Evolutionary conservation across 1,284 basidiomycete genomes (phyloP).

Genomic region (Marasmius tenuissimus): DNA sequence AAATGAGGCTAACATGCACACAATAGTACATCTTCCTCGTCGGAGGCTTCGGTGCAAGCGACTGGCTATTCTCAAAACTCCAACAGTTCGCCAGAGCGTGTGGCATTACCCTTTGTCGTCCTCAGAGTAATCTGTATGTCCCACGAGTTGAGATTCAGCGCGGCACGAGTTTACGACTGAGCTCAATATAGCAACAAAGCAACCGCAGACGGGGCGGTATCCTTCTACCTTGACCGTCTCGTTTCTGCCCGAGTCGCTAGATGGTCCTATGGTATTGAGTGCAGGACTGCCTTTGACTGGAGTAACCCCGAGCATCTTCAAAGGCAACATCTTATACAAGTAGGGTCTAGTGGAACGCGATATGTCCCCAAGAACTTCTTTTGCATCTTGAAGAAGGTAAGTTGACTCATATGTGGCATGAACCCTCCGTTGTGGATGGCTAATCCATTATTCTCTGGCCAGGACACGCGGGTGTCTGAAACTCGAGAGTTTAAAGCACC

Average conservation of each 20-base stretch:
- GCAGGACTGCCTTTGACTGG: constrained; percentile 26
- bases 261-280: constrained; percentile 41
- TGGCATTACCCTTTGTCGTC: constrained; percentile 32
- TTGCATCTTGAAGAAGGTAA: constrained; percentile 29
- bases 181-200: constrained; percentile 47
- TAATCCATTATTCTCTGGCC: background rate
- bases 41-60: constrained; percentile 53
- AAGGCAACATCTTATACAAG: constrained; percentile 21
- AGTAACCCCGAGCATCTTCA: constrained; percentile 33
- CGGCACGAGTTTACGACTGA: background rate
- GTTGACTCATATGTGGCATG: background rate
- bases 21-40: constrained; percentile 35
- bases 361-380: constrained; percentile 27
- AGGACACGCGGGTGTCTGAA: constrained; percentile 32
- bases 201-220: constrained; percentile 55
- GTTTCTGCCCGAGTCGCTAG: constrained; percentile 47
- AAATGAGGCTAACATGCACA: background rate
- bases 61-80: constrained; percentile 44
- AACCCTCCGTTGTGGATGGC: background rate
- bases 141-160: background rate
- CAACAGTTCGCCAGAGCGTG: constrained; percentile 27
- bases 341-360: constrained; percentile 21
- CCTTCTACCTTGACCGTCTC: constrained; percentile 49
- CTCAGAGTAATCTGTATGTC: constrained; percentile 40
- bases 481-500: constrained; percentile 29